Base-by-base conservation (phyloP, 306 rosid genomes). In the Casuarina cunninghamiana region DNA sequence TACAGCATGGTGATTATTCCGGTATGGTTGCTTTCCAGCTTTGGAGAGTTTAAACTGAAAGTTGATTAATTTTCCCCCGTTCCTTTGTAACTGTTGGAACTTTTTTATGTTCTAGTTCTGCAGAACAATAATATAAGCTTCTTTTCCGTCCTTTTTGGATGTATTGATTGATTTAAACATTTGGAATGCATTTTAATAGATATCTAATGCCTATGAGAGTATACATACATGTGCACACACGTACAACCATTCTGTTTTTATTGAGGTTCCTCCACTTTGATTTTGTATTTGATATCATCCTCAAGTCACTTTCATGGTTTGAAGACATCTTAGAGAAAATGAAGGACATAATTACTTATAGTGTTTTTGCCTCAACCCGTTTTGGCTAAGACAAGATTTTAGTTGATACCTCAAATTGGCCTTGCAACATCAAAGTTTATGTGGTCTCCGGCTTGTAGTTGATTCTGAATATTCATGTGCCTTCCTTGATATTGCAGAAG, bases 1-100 rank as follows among this genome's bases (percentile, higher is more conserved):
- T 79, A 72, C 75, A 74, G 75, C 49, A 32, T 54, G 83, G 75
- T 79, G 74, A 73, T 79, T 37, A 79, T 69, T 17, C 78, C 79
- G 53, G 79, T 66, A 74, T 50, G 69, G 3, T 72, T 71, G 2
- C 19, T 38, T 60, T 41, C 48, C 44, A 37, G 68, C 82, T 42
- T 10, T 71, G 35, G 41, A 48, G 71, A 49, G 19, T 32, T 53
- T 15, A 6, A 2, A 0, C 61, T 53, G 6, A 45, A 57, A 0
- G 26, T 41, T 39, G 38, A 44, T 11, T 26, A n/a, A 39, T 50
- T 17, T 26, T 48, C 58, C 1, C 6, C 43, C 19, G 2, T 8
- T 37, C 17, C 13, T 16, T 62, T 39, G n/a, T 5, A 13, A 38
- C 17, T 5, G n/a, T 63, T 5, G 13, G 38, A 63, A 5, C 5